These are phyloP conservation scores for Fraxinus nigra DNA, from an alignment of 305 asterid genomes.

Conservation along the genomic window DNA sequence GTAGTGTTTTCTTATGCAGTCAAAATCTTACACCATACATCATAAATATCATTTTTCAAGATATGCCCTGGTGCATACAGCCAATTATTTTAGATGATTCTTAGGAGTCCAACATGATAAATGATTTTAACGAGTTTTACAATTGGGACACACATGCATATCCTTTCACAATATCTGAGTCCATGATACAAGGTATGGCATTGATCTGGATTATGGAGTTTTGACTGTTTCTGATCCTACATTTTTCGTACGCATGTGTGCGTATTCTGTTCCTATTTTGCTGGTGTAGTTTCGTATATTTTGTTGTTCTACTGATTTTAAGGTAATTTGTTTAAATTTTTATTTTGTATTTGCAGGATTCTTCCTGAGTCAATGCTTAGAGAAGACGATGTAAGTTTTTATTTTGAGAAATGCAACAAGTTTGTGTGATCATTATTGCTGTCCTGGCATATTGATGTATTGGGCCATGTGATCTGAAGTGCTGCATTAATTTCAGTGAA, in stretches of 20 bases:
- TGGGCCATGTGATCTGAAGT: not conserved
- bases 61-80: not conserved
- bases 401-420: not conserved
- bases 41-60: not conserved
- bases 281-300: not conserved
- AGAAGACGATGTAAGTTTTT: constrained; percentile 73
- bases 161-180: not conserved
- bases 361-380: constrained; percentile 68
- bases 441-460: not conserved
- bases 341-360: constrained; percentile 45
- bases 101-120: not conserved
- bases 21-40: not conserved
- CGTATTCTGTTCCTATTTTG: not conserved
- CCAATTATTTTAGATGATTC: not conserved
- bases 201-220: not conserved
- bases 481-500: not conserved
- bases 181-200: not conserved
- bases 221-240: not conserved
- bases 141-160: not conserved
- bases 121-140: not conserved
- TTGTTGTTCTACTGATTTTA: not conserved
- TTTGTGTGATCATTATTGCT: not conserved
- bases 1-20: not conserved
- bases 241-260: not conserved
- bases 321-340: constrained; percentile 8